Conservation (phyloP, 2,329 filamentous ascomycete genomes). For the Bertia moriformis region DNA sequence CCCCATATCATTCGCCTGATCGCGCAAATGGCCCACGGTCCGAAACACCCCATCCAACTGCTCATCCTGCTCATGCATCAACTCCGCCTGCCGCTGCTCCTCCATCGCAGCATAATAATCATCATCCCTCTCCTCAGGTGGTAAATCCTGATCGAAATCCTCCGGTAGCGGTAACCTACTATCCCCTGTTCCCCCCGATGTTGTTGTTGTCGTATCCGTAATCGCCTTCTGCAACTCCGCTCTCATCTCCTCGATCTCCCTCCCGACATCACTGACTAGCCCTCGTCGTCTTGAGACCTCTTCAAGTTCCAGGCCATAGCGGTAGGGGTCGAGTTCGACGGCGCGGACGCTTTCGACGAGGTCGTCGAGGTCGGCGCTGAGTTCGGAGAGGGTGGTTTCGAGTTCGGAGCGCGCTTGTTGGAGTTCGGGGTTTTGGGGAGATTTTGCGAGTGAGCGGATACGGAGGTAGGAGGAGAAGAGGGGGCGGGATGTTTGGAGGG, state of each 20-base stretch:
- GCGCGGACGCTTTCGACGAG: conserved; percentile 51
- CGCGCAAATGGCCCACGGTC: conserved; percentile 51
- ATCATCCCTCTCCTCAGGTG: conserved; percentile 16
- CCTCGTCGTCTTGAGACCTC: conserved; percentile 45
- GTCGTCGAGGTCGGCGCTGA: conserved; percentile 46
- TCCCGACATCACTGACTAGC: conserved; percentile 48
- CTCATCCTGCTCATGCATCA: conserved; percentile 58
- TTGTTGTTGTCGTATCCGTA: conserved; percentile 4
- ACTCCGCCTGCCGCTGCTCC: conserved; percentile 48
- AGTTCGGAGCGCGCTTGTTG: conserved; percentile 35
- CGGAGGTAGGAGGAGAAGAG: conserved; percentile 55
- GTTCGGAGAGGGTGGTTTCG: conserved; percentile 24
- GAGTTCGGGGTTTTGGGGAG: conserved; percentile 44
- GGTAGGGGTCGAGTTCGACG: conserved; percentile 52
- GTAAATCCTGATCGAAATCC: conserved; percentile 7
- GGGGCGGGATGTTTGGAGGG: conserved; percentile 43
- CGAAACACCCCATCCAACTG: conserved; percentile 53
- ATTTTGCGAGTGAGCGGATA: conserved; percentile 45
- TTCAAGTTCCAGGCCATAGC: conserved; percentile 52
- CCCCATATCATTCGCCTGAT: conserved; percentile 57
- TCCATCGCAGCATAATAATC: conserved; percentile 47
- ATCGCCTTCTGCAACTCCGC: conserved; percentile 33
- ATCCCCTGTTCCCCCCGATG: too few species aligned
- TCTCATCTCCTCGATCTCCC: conserved; percentile 50
- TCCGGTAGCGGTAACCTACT: background rate